These are phyloP conservation scores for Rhizopogon salebrosus DNA, from an alignment of 768 basidiomycete genomes.

Conservation along the genomic window DNA sequence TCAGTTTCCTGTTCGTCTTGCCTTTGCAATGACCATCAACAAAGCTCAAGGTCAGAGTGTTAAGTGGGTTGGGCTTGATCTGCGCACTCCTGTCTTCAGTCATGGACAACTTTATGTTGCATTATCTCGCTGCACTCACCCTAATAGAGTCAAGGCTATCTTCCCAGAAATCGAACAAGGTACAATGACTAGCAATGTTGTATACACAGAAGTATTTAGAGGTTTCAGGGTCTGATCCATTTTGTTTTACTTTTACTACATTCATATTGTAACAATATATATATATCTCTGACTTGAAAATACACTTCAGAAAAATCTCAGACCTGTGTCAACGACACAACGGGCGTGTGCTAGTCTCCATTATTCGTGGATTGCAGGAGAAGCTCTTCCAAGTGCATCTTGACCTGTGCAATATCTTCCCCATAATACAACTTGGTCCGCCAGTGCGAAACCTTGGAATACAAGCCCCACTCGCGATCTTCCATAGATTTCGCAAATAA, in stretches of 20 bases:
- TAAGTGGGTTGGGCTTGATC: constrained; percentile 26
- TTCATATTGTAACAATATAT: no score
- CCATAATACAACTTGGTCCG: background rate
- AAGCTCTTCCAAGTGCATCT: background rate
- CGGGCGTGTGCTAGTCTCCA: no score
- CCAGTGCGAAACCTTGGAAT: background rate
- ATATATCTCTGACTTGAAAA: no score
- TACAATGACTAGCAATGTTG: background rate
- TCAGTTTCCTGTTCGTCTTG: constrained; percentile 30
- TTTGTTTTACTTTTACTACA: no score
- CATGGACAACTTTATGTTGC: constrained; percentile 35
- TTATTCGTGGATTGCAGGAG: no score
- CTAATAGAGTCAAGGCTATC: background rate
- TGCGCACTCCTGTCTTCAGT: constrained; percentile 23
- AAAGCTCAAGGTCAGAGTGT: constrained; percentile 35
- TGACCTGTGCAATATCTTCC: background rate
- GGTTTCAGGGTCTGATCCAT: background rate
- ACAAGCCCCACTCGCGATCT: background rate
- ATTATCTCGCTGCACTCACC: constrained; percentile 21
- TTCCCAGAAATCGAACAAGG: background rate
- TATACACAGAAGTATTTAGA: constrained; percentile 3
- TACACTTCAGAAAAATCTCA: no score
- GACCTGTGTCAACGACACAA: no score
- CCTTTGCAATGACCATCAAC: constrained; percentile 35
- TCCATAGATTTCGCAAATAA: background rate